phyloP scores from a whole-genome alignment of 768 basidiomycete species.

The Phanerochaete carnosa region DNA sequence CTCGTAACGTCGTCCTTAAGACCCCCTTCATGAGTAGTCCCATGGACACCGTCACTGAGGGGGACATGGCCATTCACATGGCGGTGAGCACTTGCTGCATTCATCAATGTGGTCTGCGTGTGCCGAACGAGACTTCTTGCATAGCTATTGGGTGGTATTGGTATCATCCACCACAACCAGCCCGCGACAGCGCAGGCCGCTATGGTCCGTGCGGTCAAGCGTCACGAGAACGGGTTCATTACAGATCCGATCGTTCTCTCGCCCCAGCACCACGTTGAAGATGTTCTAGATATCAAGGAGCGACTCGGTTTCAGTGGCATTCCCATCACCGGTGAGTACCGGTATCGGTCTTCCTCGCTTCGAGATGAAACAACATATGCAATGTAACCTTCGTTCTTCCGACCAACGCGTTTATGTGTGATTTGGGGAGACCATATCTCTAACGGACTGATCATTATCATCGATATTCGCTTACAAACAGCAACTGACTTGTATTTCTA shows the following conservation, averaged over 20 bases:
- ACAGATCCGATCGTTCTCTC: constrained; percentile 89
- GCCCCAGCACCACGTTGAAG: constrained; percentile 73
- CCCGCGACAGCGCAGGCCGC: constrained; percentile 80
- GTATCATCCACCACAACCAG: constrained; percentile 98
- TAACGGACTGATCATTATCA: constrained; percentile 34
- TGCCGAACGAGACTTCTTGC: constrained; percentile 15
- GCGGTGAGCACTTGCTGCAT: constrained; percentile 57
- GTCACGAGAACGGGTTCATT: constrained; percentile 99
- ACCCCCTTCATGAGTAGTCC: constrained; percentile 97
- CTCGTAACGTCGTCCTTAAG: constrained; percentile 87
- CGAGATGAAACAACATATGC: constrained; percentile 26
- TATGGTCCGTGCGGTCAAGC: constrained; percentile 97
- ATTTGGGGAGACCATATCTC: constrained; percentile 55
- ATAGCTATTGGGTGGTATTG: constrained; percentile 90
- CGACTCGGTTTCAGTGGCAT: constrained; percentile 94
- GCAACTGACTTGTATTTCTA: constrained; percentile 34
- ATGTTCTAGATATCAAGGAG: constrained; percentile 91
- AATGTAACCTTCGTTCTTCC: constrained; percentile 89
- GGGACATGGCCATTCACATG: constrained; percentile 89
- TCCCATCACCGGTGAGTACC: constrained; percentile 89
- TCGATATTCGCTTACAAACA: constrained; percentile 5
- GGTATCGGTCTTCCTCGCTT: not conserved
- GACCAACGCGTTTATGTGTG: constrained; percentile 72
- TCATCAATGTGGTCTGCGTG: not conserved
- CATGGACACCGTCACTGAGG: constrained; percentile 99